These are phyloP conservation scores for Jamesozyma lodderae DNA, from an alignment of 805 yeast genomes.

Conservation along the genomic window DNA sequence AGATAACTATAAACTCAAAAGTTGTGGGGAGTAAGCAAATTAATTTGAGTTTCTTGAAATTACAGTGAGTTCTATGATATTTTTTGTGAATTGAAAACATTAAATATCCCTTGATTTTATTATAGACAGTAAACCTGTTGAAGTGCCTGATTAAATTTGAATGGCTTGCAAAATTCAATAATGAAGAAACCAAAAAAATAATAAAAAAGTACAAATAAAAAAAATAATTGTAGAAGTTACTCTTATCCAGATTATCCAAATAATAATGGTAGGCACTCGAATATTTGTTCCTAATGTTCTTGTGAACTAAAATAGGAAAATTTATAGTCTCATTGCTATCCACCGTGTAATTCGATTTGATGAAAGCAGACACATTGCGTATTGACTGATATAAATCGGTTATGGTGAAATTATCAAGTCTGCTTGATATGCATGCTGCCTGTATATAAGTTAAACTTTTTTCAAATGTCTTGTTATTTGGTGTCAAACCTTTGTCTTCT, in stretches of 20 bases:
- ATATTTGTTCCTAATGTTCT: conserved; percentile 4
- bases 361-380: not conserved
- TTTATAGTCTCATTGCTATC: not conserved
- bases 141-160: conserved; percentile 8
- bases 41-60: conserved; percentile 3
- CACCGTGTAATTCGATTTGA: not conserved
- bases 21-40: conserved; percentile 19
- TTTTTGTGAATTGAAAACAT: conserved; percentile 12
- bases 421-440: conserved; percentile 6
- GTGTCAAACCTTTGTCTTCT: not conserved
- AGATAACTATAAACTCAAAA: conserved; percentile 14
- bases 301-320: conserved; percentile 1
- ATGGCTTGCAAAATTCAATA: conserved; percentile 8
- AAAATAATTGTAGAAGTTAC: conserved; percentile 10
- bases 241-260: conserved; percentile 15
- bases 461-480: conserved; percentile 8
- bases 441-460: conserved; percentile 10
- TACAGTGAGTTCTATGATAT: conserved; percentile 16
- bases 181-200: conserved; percentile 4
- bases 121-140: conserved; percentile 6
- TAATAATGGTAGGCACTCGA: conserved; percentile 14
- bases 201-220: conserved; percentile 12
- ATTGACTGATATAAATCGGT: not conserved
- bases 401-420: not conserved
- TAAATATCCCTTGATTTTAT: conserved; percentile 9